Evolutionary conservation across 768 basidiomycete species (phyloP).

Genomic region (Suillus clintonianus): DNA sequence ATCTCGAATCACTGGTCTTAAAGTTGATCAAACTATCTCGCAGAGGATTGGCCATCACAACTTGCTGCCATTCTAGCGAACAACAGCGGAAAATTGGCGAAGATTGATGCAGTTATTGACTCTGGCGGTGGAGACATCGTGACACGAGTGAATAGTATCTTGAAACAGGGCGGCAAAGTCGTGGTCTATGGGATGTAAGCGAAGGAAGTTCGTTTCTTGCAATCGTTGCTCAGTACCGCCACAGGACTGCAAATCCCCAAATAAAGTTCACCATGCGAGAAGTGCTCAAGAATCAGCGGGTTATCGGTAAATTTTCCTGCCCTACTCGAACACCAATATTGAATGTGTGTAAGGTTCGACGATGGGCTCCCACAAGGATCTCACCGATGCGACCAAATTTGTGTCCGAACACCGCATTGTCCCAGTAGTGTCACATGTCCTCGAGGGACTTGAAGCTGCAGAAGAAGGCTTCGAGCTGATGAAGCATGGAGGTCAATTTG

Average conservation of each 20-base stretch:
- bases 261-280: constrained; percentile 77
- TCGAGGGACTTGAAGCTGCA: constrained; percentile 64
- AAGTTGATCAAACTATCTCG: neutral
- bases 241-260: constrained; percentile 61
- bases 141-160: constrained; percentile 44
- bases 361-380: constrained; percentile 80
- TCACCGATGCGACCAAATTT: constrained; percentile 72
- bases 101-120: constrained; percentile 67
- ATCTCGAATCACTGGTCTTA: neutral
- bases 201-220: constrained; percentile 1
- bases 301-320: constrained; percentile 55
- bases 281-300: constrained; percentile 70
- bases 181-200: constrained; percentile 69
- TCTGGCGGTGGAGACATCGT: constrained; percentile 71
- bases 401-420: constrained; percentile 63
- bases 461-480: constrained; percentile 74
- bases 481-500: constrained; percentile 67
- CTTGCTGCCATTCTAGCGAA: constrained; percentile 45
- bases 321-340: neutral
- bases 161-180: constrained; percentile 60
- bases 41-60: constrained; percentile 55
- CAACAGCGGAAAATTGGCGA: constrained; percentile 23
- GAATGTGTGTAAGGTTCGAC: constrained; percentile 49
- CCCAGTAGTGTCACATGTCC: constrained; percentile 68
- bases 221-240: constrained; percentile 3